Evolutionary conservation across 805 yeast genomes (phyloP).

Genomic region (Naumovozyma dairenensis): DNA sequence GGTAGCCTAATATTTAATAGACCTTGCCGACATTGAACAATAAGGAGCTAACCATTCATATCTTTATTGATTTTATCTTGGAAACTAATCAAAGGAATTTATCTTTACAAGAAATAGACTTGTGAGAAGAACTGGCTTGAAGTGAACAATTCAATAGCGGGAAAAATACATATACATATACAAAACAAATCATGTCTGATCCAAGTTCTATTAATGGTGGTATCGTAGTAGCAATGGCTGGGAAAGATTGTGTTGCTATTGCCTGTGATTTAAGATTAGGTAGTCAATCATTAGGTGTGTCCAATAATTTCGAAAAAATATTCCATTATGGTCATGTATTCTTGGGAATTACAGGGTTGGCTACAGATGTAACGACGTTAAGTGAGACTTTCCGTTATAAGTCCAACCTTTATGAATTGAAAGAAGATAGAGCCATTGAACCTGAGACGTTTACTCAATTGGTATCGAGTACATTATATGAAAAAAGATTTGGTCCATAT

Average conservation of each 20-base stretch:
- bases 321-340: slow-evolving; percentile 79
- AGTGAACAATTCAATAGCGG: too few species aligned
- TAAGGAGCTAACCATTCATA: too few species aligned
- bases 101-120: too few species aligned
- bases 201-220: slow-evolving; percentile 85
- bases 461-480: slow-evolving; percentile 82
- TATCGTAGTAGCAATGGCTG: slow-evolving; percentile 96
- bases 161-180: too few species aligned
- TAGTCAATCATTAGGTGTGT: slow-evolving; percentile 81
- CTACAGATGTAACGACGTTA: slow-evolving; percentile 85
- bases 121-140: too few species aligned
- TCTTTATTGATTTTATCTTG: too few species aligned
- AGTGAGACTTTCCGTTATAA: slow-evolving; percentile 73
- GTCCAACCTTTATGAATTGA: slow-evolving; percentile 78
- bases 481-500: slow-evolving; percentile 90
- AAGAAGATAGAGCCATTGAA: slow-evolving; percentile 86
- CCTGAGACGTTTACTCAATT: slow-evolving; percentile 90
- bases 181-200: slow-evolving; percentile 57
- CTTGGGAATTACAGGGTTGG: slow-evolving; percentile 89
- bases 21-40: too few species aligned
- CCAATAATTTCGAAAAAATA: slow-evolving; percentile 88
- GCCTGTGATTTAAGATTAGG: slow-evolving; percentile 95
- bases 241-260: slow-evolving; percentile 96
- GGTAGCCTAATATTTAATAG: too few species aligned
- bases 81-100: too few species aligned